These are phyloP conservation scores for Alternaria gaisen DNA, from an alignment of 2,329 filamentous ascomycete species.

Conservation along the genomic window DNA sequence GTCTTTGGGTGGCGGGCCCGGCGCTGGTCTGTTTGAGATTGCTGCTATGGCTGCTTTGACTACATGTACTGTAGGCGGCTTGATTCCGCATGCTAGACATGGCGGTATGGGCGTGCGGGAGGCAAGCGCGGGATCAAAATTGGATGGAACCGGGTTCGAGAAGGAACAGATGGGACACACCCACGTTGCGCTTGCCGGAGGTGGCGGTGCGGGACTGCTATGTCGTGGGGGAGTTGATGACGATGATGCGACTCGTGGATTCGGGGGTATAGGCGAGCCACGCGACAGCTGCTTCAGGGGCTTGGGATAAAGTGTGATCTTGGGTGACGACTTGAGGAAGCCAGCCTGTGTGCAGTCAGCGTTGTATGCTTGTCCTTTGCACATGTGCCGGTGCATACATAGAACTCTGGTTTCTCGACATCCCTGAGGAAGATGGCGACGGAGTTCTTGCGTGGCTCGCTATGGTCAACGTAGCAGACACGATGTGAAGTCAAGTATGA, in stretches of 20 bases:
- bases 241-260: conserved; percentile 44
- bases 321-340: conserved; percentile 93
- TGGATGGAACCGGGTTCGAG: conserved; percentile 89
- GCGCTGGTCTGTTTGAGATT: conserved; percentile 65
- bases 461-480: conserved; percentile 91
- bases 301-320: conserved; percentile 89
- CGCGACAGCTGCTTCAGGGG: conserved; percentile 72
- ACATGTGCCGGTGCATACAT: conserved; percentile 31
- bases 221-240: conserved; percentile 46
- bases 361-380: not conserved
- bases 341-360: conserved; percentile 68
- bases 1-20: conserved; percentile 42
- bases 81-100: conserved; percentile 93
- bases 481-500: conserved; percentile 96
- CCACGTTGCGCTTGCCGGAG: conserved; percentile 79
- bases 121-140: conserved; percentile 87
- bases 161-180: conserved; percentile 96
- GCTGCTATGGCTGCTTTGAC: conserved; percentile 86
- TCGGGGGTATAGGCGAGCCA: conserved; percentile 55
- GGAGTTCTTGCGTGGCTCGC: conserved; percentile 84
- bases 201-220: conserved; percentile 55
- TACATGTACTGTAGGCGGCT: conserved; percentile 81
- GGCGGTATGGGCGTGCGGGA: conserved; percentile 82
- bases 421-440: conserved; percentile 88
- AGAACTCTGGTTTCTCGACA: conserved; percentile 85